phyloP scores from a whole-genome alignment of 257 asterid species.

The Rauvolfia tetraphylla region DNA sequence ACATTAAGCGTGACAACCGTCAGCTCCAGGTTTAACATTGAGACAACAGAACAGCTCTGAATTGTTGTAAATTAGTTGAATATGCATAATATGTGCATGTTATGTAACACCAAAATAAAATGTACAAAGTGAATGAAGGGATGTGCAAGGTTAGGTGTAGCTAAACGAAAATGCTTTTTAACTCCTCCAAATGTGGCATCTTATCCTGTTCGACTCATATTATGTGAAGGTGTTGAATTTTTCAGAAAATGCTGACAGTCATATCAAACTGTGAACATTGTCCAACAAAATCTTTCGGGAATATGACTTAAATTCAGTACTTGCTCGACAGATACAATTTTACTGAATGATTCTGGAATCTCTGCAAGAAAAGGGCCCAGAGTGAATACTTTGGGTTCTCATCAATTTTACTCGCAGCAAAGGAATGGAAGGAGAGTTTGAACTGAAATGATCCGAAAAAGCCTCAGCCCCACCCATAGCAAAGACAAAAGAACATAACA shows the following conservation, averaged over 20 bases:
- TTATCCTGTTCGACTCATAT: not conserved
- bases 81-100: slow-evolving; percentile 5
- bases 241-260: not conserved
- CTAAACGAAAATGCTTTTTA: not conserved
- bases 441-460: not conserved
- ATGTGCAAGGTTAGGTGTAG: slow-evolving; percentile 1
- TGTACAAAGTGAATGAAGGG: not conserved
- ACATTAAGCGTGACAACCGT: not conserved
- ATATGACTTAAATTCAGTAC: not conserved
- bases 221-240: not conserved
- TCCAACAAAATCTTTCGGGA: not conserved
- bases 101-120: slow-evolving; percentile 3
- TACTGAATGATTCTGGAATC: not conserved
- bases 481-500: not conserved
- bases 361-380: not conserved
- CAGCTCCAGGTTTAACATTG: not conserved
- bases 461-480: not conserved
- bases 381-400: not conserved
- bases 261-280: not conserved
- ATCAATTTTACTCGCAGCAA: not conserved
- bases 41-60: not conserved
- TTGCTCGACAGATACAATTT: not conserved
- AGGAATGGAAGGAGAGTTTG: not conserved
- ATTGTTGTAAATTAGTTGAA: slow-evolving; percentile 4
- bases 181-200: not conserved